These are phyloP conservation scores for Sordariomycetes sp. DNA, from an alignment of 2,329 filamentous ascomycete species.

Conservation along the genomic window DNA sequence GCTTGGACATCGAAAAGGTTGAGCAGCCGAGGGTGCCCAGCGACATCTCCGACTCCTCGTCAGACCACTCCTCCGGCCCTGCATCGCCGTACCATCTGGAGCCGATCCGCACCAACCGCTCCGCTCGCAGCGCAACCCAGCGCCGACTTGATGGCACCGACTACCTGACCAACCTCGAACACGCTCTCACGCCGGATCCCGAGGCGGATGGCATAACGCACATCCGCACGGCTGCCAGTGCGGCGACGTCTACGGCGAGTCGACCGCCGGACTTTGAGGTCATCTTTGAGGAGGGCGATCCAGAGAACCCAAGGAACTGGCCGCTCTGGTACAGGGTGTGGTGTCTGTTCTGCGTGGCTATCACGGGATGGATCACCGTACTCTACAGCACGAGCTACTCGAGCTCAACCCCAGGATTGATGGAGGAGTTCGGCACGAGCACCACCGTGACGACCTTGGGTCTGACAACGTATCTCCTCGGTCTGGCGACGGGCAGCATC, in stretches of 20 bases:
- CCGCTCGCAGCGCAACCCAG: not conserved
- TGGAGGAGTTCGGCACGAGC: constrained; percentile 51
- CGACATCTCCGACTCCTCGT: not conserved
- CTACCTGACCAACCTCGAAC: constrained; percentile 24
- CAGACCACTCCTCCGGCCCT: not conserved
- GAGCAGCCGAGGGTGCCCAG: too few relatives aligned
- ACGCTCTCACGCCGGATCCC: constrained; percentile 24
- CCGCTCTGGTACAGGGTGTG: constrained; percentile 36
- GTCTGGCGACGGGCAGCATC: constrained; percentile 62
- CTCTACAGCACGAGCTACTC: constrained; percentile 76
- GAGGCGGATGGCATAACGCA: constrained; percentile 33
- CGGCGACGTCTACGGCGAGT: constrained; percentile 29
- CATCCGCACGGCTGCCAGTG: constrained; percentile 30
- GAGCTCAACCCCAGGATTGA: constrained; percentile 59
- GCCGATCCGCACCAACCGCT: not conserved
- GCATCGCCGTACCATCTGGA: not conserved
- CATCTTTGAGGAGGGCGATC: constrained; percentile 56
- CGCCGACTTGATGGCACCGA: constrained; percentile 13
- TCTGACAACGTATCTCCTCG: constrained; percentile 69
- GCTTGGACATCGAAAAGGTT: too few relatives aligned
- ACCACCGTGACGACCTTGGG: constrained; percentile 62
- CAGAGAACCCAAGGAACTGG: constrained; percentile 61
- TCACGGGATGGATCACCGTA: constrained; percentile 43
- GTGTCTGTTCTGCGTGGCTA: constrained; percentile 34
- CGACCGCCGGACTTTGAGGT: constrained; percentile 59